phyloP scores from a whole-genome alignment of 257 asterid species.

The Eustoma russellianum region DNA sequence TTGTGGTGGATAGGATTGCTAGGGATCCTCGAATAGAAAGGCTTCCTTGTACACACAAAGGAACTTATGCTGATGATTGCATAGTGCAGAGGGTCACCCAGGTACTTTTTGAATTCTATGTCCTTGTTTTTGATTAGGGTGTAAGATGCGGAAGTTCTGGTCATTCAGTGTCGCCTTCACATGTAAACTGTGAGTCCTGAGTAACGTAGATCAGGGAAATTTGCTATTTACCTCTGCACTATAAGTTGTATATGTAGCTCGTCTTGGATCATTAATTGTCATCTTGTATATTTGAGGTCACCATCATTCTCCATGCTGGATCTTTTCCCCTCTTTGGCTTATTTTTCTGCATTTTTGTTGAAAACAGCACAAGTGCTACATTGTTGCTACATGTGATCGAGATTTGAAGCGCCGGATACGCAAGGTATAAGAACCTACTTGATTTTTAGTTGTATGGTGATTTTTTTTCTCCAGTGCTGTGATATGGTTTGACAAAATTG shows the following conservation, averaged over 20 bases:
- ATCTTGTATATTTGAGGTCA: too few species aligned
- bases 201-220: too few species aligned
- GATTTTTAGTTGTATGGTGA: not conserved
- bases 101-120: slow-evolving; percentile 24
- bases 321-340: not conserved
- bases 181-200: too few species aligned
- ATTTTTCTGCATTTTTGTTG: slow-evolving; percentile 5
- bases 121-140: not conserved
- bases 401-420: slow-evolving; percentile 94
- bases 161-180: too few species aligned
- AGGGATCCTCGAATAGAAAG: slow-evolving; percentile 97
- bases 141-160: too few species aligned
- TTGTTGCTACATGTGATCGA: slow-evolving; percentile 96
- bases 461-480: not conserved
- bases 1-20: slow-evolving; percentile 53
- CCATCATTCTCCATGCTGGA: not conserved
- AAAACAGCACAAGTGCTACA: slow-evolving; percentile 86
- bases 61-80: slow-evolving; percentile 98
- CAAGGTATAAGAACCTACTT: slow-evolving; percentile 37
- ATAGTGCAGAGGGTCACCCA: slow-evolving; percentile 87
- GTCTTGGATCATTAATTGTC: too few species aligned
- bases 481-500: slow-evolving; percentile 6
- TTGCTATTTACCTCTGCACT: too few species aligned
- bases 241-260: too few species aligned
- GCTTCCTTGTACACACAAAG: slow-evolving; percentile 94